These are phyloP conservation scores for Aspergillus sclerotialis DNA, from an alignment of 2,329 filamentous ascomycete genomes.

Conservation along the genomic window DNA sequence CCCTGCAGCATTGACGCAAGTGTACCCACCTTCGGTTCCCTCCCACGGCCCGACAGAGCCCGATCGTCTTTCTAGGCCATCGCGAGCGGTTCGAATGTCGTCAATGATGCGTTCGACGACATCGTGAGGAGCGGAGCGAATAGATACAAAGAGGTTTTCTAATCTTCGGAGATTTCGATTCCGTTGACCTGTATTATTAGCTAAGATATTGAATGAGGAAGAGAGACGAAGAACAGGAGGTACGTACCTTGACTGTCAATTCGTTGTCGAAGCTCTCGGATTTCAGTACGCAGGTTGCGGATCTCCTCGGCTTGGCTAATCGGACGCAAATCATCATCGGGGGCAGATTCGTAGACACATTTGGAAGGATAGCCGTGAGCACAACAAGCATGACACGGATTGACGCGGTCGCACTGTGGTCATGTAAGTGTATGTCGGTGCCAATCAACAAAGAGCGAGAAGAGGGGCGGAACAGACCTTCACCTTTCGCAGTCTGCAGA, in stretches of 20 bases:
- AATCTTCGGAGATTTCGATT: constrained; percentile 18
- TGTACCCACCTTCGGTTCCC: constrained; percentile 16
- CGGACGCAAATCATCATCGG: constrained; percentile 26
- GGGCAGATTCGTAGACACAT: constrained; percentile 28
- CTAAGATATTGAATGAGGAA: constrained; percentile 8
- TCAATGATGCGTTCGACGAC: constrained; percentile 25
- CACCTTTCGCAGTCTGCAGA: constrained; percentile 32
- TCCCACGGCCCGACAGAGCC: constrained; percentile 16
- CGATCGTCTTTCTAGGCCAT: constrained; percentile 11
- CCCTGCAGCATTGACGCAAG: no score
- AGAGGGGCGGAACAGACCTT: constrained; percentile 22
- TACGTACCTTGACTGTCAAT: constrained; percentile 21
- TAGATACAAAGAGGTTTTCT: constrained; percentile 25
- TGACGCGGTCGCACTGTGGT: constrained; percentile 34
- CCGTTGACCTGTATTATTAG: constrained; percentile 7
- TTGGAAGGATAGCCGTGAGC: constrained; percentile 33
- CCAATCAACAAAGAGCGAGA: background rate
- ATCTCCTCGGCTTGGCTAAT: constrained; percentile 33
- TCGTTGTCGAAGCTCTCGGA: constrained; percentile 21
- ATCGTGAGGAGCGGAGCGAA: constrained; percentile 25
- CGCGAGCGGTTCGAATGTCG: constrained; percentile 19
- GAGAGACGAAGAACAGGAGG: background rate
- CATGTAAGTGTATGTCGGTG: constrained; percentile 7
- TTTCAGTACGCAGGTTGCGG: constrained; percentile 26
- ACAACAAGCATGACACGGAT: constrained; percentile 33